Evolutionary conservation across 1,139 yeast genomes (phyloP).

Genomic region (Geotrichum bryndzae): DNA sequence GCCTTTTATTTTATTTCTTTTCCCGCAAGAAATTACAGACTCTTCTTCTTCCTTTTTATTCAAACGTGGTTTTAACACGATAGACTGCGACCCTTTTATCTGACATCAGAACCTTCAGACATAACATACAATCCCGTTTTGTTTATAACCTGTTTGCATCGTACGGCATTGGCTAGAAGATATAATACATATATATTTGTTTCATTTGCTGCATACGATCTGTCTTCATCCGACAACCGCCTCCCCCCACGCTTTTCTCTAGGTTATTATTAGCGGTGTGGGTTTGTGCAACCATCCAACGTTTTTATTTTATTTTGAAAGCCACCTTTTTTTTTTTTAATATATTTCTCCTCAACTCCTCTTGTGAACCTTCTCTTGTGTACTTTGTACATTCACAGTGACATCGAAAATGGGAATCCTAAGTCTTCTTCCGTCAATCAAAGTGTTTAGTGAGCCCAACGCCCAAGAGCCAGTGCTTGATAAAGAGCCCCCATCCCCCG

Average conservation of each 20-base stretch:
- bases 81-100: too few species aligned
- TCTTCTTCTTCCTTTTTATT: not conserved
- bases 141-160: too few species aligned
- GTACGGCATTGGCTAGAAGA: too few species aligned
- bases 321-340: not conserved
- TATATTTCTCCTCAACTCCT: not conserved
- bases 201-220: too few species aligned
- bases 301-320: not conserved
- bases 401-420: slow-evolving; percentile 9
- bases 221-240: not conserved
- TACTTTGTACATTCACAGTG: not conserved
- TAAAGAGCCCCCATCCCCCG: not conserved
- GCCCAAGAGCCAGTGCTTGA: not conserved
- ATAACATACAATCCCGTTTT: too few species aligned
- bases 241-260: not conserved
- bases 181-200: not conserved
- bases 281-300: too few species aligned
- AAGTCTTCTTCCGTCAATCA: slow-evolving; percentile 5
- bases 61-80: too few species aligned
- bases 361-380: not conserved
- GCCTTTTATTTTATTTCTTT: not conserved
- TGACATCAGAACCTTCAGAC: too few species aligned
- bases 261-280: too few species aligned
- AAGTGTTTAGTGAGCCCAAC: not conserved
- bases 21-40: too few species aligned